A percentile compares a stretch with the other conserved stretches of the same genome.
Conservation (phyloP, 768 basidiomycete genomes). For the Lepiota subincarnata region DNA sequence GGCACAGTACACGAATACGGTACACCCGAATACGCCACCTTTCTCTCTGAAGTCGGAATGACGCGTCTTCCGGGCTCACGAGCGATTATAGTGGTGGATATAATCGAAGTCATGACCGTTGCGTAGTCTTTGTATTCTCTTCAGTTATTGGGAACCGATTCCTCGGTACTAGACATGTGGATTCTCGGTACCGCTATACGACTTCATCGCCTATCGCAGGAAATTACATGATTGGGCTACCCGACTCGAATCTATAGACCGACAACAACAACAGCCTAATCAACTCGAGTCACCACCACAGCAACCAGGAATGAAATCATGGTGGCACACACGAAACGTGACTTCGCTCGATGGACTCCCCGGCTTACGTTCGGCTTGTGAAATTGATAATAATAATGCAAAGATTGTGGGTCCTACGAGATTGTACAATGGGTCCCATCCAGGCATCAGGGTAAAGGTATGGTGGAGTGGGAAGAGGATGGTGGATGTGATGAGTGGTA, state of each 20-base stretch:
- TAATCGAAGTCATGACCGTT: slow-evolving; percentile 54
- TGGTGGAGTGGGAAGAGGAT: too few relatives aligned
- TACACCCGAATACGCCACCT: slow-evolving; percentile 52
- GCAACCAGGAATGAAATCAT: neutral
- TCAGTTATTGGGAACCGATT: too few relatives aligned
- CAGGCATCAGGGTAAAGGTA: too few relatives aligned
- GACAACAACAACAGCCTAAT: slow-evolving; percentile 9
- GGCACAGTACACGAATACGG: slow-evolving; percentile 62
- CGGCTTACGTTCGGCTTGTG: neutral
- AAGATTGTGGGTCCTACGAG: too few relatives aligned
- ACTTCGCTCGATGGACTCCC: slow-evolving; percentile 4
- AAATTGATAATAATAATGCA: neutral
- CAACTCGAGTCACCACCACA: neutral
- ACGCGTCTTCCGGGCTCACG: slow-evolving; percentile 54
- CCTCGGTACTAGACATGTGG: slow-evolving; percentile 81
- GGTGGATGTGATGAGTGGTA: too few relatives aligned
- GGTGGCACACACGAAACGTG: slow-evolving; percentile 1
- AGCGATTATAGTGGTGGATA: slow-evolving; percentile 55
- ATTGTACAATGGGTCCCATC: too few relatives aligned
- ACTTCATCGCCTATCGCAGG: slow-evolving; percentile 52
- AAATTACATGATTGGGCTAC: slow-evolving; percentile 44
- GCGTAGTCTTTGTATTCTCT: too few relatives aligned
- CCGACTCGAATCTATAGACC: slow-evolving; percentile 41
- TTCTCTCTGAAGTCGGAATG: slow-evolving; percentile 35
- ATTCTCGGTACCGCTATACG: slow-evolving; percentile 57